Percentiles rank a stretch among this genome's conserved stretches.
phyloP scores from a whole-genome alignment of 2,329 filamentous ascomycete species.

The Alternaria angustiovoidea region DNA sequence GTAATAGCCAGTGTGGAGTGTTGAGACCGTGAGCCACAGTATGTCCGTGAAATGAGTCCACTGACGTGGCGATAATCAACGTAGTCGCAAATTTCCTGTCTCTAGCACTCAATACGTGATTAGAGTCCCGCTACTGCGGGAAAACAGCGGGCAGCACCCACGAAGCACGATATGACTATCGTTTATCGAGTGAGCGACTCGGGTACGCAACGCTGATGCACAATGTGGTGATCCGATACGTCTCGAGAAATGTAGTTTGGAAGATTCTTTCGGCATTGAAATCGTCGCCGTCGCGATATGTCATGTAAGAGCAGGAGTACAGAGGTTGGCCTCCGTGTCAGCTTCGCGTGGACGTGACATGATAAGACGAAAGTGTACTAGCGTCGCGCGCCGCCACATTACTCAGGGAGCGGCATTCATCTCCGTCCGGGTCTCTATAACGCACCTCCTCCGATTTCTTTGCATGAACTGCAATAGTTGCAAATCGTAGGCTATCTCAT shows the following conservation, averaged over 20 bases:
- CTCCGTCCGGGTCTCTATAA: too few species aligned
- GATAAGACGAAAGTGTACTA: background rate
- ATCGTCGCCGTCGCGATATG: background rate
- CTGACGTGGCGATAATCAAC: background rate
- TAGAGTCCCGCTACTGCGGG: background rate
- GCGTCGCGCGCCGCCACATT: background rate
- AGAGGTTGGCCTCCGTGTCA: background rate
- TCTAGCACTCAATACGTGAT: background rate
- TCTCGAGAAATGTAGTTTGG: background rate
- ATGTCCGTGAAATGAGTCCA: background rate
- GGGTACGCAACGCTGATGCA: background rate
- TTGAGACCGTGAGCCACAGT: background rate
- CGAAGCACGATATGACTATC: too few species aligned
- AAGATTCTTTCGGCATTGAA: background rate
- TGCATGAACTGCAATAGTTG: too few species aligned
- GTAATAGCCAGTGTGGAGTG: rapidly evolving
- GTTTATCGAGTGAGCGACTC: background rate
- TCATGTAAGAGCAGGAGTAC: background rate
- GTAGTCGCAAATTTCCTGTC: background rate
- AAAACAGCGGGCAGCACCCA: too few species aligned
- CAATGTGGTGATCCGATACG: background rate
- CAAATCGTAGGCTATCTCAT: too few species aligned
- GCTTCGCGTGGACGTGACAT: background rate
- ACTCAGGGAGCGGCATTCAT: too few species aligned
- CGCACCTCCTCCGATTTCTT: too few species aligned